Evolutionary conservation across 2,329 filamentous ascomycete genomes (phyloP).

Genomic region (Cyphellophora europaea): DNA sequence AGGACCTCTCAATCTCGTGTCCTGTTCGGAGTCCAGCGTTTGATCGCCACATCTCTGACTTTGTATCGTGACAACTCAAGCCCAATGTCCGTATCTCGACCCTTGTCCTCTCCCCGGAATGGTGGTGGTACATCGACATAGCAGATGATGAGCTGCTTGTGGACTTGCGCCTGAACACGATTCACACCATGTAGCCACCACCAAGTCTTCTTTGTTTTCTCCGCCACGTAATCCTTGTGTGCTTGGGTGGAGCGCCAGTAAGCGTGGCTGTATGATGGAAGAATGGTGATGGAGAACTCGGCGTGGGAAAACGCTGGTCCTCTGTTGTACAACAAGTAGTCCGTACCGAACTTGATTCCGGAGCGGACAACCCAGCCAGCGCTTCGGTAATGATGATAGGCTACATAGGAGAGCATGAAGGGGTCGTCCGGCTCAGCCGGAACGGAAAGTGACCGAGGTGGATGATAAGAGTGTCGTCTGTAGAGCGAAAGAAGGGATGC

Average conservation of each 20-base stretch:
- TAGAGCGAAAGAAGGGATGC: constrained; percentile 57
- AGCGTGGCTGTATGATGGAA: constrained; percentile 69
- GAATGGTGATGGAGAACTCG: constrained; percentile 76
- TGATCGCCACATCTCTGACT: constrained; percentile 70
- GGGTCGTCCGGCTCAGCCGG: constrained; percentile 63
- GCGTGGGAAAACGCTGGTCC: constrained; percentile 93
- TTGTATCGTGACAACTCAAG: constrained; percentile 59
- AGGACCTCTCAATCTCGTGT: constrained; percentile 48
- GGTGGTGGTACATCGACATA: constrained; percentile 87
- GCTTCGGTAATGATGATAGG: constrained; percentile 93
- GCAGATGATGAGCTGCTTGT: constrained; percentile 78
- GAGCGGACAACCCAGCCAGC: constrained; percentile 89
- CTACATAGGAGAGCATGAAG: constrained; percentile 78
- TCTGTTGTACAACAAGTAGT: constrained; percentile 88
- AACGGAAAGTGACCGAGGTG: constrained; percentile 37
- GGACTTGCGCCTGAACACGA: constrained; percentile 77
- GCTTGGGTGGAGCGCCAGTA: constrained; percentile 54
- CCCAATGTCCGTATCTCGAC: constrained; percentile 45
- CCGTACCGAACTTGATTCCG: constrained; percentile 89
- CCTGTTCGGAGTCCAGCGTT: constrained; percentile 76
- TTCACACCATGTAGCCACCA: constrained; percentile 72
- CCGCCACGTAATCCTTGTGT: constrained; percentile 42
- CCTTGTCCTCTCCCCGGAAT: constrained; percentile 31
- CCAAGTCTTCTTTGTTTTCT: constrained; percentile 33
- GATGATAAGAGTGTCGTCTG: constrained; percentile 61